A percentile compares a stretch with the other conserved stretches of the same genome.
These are phyloP conservation scores for Hyphopichia burtonii DNA, from an alignment of 1,139 yeast genomes.

Conservation along the genomic window DNA sequence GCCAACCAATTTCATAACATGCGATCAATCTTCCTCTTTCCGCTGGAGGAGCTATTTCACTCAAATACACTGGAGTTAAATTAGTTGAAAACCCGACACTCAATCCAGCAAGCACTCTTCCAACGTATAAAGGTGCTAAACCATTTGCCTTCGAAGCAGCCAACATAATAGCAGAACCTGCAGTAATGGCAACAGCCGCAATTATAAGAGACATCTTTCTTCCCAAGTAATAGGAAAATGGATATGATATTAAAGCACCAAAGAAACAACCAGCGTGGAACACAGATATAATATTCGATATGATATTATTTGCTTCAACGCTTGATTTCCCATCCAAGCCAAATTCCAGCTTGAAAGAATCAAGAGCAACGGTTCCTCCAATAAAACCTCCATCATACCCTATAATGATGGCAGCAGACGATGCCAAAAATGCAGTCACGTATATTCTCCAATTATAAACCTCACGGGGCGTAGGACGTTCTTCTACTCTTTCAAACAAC, in stretches of 20 bases:
- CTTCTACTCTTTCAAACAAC: conserved; percentile 34
- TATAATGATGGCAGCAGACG: conserved; percentile 37
- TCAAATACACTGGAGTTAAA: conserved; percentile 40
- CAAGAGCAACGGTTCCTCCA: conserved; percentile 42
- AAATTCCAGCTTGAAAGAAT: conserved; percentile 36
- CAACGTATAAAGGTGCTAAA: conserved; percentile 42
- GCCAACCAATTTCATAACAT: conserved; percentile 44
- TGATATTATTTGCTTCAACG: conserved; percentile 20
- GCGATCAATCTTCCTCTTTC: conserved; percentile 39
- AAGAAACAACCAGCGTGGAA: conserved; percentile 47
- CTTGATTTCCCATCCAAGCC: conserved; percentile 25
- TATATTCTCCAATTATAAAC: conserved; percentile 39
- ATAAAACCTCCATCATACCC: conserved; percentile 48
- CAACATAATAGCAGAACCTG: conserved; percentile 42
- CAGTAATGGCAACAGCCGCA: conserved; percentile 34
- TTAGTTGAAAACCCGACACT: conserved; percentile 43
- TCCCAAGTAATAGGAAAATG: conserved; percentile 37
- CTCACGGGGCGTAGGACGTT: conserved; percentile 38
- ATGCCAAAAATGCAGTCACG: conserved; percentile 38
- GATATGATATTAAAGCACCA: conserved; percentile 43
- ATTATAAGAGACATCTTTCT: conserved; percentile 33
- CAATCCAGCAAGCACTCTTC: conserved; percentile 41
- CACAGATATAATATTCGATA: conserved; percentile 40
- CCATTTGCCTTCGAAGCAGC: conserved; percentile 30
- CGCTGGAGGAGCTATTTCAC: conserved; percentile 43